Evolutionary conservation across 257 asterid species (phyloP), one percentile per base, ranked within the genome.

Genomic region (Solanum acaule): DNA sequence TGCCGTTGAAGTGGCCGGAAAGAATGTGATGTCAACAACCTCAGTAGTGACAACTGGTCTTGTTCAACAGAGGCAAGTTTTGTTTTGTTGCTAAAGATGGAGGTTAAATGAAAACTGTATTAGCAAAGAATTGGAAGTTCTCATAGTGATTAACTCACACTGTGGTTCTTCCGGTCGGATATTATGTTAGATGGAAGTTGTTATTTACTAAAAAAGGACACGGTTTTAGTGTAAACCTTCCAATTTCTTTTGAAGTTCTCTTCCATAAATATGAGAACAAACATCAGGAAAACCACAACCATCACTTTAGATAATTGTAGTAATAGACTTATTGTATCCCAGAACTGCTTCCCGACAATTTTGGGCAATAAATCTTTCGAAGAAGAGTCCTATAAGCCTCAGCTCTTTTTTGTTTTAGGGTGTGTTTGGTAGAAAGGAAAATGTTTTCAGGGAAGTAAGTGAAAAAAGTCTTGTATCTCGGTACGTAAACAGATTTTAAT

Each of bases 1-100:
- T 89, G 97, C 98, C 15, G 93, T 94, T 52, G 98, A 96, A 87
- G 96, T 94, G 76, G 94, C 99, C 6, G 98, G 99, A 61, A 95
- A 23, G 91, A 94, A 94, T 73, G 97, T 96, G 84, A 94, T 96
- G 95, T 94, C 99, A 40, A 96, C 97, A 23, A 90, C 98, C 15
- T 93, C 98, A 20, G 93, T 91, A 52, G 97, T 95, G 22, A 95
- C 98, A 8, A 96, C 99, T 1, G 94, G 93, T 10, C 97, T 96
- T 59, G 97, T 96, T 88, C 92, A 96, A 22, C 95, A 93, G 13
- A 95, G 90, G 98, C 94, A 93, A 49, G 20, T 35, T 83, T 37
- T 33, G 46, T 8, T n/a, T 37, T 79, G 49, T 56, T 34, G 70
- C 25, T 71, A 18, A 29, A n/a, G 33, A 27, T 52, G 35, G 35